These are phyloP conservation scores for Blastobotrys elegans DNA, from an alignment of 1,139 yeast species.

Conservation along the genomic window DNA sequence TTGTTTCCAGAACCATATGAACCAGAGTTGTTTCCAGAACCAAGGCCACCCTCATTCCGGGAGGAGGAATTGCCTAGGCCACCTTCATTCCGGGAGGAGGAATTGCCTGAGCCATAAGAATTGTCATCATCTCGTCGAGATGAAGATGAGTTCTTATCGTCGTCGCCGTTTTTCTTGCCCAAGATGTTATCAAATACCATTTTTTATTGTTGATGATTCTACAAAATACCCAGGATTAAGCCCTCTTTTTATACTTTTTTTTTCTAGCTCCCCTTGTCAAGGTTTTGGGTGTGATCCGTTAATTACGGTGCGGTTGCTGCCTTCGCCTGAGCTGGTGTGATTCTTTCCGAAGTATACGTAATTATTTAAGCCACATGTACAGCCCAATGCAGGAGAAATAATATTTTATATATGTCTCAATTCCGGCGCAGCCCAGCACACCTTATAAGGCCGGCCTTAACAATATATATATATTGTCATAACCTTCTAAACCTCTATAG, in stretches of 20 bases:
- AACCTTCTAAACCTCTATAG: too few relatives aligned
- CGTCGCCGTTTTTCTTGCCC: not conserved
- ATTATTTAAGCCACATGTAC: too few relatives aligned
- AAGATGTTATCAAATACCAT: slow-evolving; percentile 12
- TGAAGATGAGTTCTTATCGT: slow-evolving; percentile 1
- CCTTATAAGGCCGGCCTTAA: too few relatives aligned
- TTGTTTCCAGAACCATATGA: not conserved
- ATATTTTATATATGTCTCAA: too few relatives aligned
- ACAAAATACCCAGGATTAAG: not conserved
- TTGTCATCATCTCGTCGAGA: not conserved
- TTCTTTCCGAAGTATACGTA: too few relatives aligned
- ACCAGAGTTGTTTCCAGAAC: not conserved
- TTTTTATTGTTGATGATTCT: not conserved
- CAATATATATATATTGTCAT: too few relatives aligned
- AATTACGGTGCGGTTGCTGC: too few relatives aligned
- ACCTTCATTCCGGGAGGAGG: not conserved
- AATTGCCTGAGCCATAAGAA: slow-evolving; percentile 6
- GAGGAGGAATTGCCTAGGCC: slow-evolving; percentile 2
- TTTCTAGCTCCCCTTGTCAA: too few relatives aligned
- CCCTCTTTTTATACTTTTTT: not conserved
- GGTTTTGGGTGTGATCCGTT: too few relatives aligned
- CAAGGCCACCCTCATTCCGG: not conserved
- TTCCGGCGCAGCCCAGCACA: too few relatives aligned
- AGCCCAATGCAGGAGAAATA: too few relatives aligned
- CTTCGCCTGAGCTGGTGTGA: too few relatives aligned